Percentiles rank a stretch among this genome's conserved stretches.
Conservation (phyloP, 2,329 filamentous ascomycete species). For the Simplicillium aogashimaense region DNA sequence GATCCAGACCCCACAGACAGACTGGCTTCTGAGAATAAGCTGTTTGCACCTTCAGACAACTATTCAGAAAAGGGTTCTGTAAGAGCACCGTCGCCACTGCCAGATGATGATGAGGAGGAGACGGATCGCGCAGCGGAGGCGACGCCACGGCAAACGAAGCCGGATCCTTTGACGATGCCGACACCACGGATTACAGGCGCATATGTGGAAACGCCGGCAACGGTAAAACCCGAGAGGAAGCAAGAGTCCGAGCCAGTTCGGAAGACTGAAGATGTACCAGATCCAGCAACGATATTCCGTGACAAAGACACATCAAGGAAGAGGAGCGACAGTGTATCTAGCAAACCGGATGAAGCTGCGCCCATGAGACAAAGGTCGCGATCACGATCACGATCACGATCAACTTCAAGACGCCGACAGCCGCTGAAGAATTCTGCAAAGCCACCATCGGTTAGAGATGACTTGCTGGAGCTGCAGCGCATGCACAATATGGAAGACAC, state of each 20-base stretch:
- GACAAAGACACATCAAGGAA: slow-evolving; percentile 11
- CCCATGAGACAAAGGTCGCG: background rate
- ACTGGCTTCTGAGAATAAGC: slow-evolving; percentile 44
- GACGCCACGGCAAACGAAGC: slow-evolving; percentile 36
- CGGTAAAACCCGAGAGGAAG: slow-evolving; percentile 27
- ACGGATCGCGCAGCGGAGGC: slow-evolving; percentile 20
- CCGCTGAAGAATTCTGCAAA: slow-evolving; percentile 43
- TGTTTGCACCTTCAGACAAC: slow-evolving; percentile 45
- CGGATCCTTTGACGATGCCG: slow-evolving; percentile 36
- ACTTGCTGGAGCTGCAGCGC: slow-evolving; percentile 42
- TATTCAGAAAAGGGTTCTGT: slow-evolving; percentile 46
- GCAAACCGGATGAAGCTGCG: background rate
- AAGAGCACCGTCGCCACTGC: slow-evolving; percentile 33
- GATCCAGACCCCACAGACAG: slow-evolving; percentile 46
- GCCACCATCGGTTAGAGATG: slow-evolving; percentile 44
- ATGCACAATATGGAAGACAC: slow-evolving; percentile 48
- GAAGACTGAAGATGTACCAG: slow-evolving; percentile 6
- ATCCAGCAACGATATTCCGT: slow-evolving; percentile 11
- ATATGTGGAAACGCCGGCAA: slow-evolving; percentile 46
- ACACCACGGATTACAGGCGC: slow-evolving; percentile 46
- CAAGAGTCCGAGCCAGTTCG: slow-evolving; percentile 11
- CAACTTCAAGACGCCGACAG: slow-evolving; percentile 31
- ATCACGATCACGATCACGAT: slow-evolving; percentile 16
- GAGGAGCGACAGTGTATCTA: no score
- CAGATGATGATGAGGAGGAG: slow-evolving; percentile 18